Evolutionary conservation across 139 green algal species (phyloP), one percentile per base, ranked within the genome.

Genomic region (Choricystis sp.): DNA sequence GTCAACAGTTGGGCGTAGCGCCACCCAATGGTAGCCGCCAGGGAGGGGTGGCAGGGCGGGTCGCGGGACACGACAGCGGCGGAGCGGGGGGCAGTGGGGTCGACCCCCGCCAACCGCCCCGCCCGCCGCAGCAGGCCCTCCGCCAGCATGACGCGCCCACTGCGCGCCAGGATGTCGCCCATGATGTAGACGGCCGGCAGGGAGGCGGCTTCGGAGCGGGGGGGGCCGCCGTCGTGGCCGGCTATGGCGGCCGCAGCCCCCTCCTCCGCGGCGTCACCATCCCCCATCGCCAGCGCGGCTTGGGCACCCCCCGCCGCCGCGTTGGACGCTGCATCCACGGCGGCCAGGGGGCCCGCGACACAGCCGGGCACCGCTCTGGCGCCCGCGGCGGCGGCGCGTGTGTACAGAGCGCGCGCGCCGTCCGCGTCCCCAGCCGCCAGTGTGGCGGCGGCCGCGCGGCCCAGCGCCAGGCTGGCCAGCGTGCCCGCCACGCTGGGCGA

Each of bases 1-100:
- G 70, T 80, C 49, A 94, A 75, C 71, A 94, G 74, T 74, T 92
- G 85, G 28, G 71, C 68, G 52, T 80, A 85, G 1, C 79, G 79
- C 86, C 86, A 94, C 22, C 68, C 65, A 26, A 82, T 59, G 71
- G 82, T 29, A 22, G 86, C 79, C 14, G 26, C 70, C 3, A 82
- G 26, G 30, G 59, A 80, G 27, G 74, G 63, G 64, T 92, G 85
- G 24, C 84, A 68, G 3, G 60, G 52, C 24, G 2, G 31, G 26
- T 24, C 4, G 57, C 20, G 28, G 25, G 23, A 14, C 31, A 31
- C 4, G 60, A 5, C 14, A 3, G 26, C 26, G 56, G 63, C 4
- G 1, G 49, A 26, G 61, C 62, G 31, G 49, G 23, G 52, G 2
- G 23, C 2, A 2, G 24, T n/a, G 1, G 60, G 25, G 22, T 64